These are phyloP conservation scores for Auriculariales sp. DNA, from an alignment of 768 basidiomycete species.

Conservation along the genomic window DNA sequence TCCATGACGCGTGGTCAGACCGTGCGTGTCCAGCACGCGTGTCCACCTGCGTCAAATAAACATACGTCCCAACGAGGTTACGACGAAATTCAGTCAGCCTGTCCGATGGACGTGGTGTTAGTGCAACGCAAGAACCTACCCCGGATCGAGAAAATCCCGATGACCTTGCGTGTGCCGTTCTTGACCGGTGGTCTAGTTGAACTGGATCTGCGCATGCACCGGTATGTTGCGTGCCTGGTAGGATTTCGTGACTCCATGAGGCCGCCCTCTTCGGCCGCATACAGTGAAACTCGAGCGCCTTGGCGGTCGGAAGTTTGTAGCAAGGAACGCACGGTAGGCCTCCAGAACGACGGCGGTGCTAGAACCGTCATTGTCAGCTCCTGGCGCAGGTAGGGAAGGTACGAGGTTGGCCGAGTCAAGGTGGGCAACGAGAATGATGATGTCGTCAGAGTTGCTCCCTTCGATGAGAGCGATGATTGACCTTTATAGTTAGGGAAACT, in stretches of 20 bases:
- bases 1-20: constrained; percentile 86
- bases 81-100: constrained; percentile 76
- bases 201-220: constrained; percentile 70
- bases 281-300: constrained; percentile 65
- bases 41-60: constrained; percentile 73
- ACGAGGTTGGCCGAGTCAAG: constrained; percentile 31
- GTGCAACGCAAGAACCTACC: constrained; percentile 20
- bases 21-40: constrained; percentile 91
- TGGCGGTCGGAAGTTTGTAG: constrained; percentile 53
- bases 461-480: constrained; percentile 62
- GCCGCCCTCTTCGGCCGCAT: constrained; percentile 5
- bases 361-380: constrained; percentile 23
- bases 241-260: constrained; percentile 67
- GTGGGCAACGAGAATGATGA: constrained; percentile 66
- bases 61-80: constrained; percentile 59
- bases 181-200: constrained; percentile 95
- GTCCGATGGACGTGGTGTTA: constrained; percentile 5
- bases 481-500: constrained; percentile 82
- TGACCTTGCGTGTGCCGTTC: constrained; percentile 53
- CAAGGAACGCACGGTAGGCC: constrained; percentile 56
- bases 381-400: constrained; percentile 15
- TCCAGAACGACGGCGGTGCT: constrained; percentile 68
- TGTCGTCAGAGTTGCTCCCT: constrained; percentile 47
- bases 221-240: constrained; percentile 51
- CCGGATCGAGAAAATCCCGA: constrained; percentile 68